phyloP scores from a whole-genome alignment of 768 basidiomycete species.

The Collybia nuda region DNA sequence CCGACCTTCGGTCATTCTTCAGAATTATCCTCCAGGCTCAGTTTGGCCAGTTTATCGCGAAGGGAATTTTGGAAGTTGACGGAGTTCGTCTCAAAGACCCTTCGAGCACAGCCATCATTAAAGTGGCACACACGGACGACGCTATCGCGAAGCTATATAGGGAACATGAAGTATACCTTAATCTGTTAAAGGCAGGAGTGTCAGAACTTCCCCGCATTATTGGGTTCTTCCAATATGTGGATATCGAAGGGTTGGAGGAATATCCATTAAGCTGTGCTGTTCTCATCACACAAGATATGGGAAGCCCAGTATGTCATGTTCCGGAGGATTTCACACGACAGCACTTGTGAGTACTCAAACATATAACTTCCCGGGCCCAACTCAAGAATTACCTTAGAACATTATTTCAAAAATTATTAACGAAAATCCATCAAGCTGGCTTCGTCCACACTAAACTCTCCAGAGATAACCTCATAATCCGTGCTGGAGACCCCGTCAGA shows the following conservation, averaged over 20 bases:
- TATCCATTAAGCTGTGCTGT: neutral
- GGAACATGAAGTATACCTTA: neutral
- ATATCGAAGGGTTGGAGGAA: neutral
- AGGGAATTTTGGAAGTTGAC: neutral
- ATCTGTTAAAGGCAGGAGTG: neutral
- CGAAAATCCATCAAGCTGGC: neutral
- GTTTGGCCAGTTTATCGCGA: no score
- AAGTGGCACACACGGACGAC: neutral
- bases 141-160: neutral
- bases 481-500: neutral
- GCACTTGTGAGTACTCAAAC: neutral
- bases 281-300: constrained; percentile 7
- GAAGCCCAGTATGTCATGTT: neutral
- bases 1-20: no score
- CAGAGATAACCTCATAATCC: neutral
- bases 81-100: neutral
- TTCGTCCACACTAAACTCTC: constrained; percentile 3
- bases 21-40: no score
- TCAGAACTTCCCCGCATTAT: neutral
- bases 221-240: constrained; percentile 2
- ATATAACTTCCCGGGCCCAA: neutral
- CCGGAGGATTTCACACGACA: neutral
- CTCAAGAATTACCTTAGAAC: neutral
- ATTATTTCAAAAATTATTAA: neutral
- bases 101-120: neutral